Base-by-base conservation (phyloP, 208 protist species). In the Trypanosoma mega region DNA sequence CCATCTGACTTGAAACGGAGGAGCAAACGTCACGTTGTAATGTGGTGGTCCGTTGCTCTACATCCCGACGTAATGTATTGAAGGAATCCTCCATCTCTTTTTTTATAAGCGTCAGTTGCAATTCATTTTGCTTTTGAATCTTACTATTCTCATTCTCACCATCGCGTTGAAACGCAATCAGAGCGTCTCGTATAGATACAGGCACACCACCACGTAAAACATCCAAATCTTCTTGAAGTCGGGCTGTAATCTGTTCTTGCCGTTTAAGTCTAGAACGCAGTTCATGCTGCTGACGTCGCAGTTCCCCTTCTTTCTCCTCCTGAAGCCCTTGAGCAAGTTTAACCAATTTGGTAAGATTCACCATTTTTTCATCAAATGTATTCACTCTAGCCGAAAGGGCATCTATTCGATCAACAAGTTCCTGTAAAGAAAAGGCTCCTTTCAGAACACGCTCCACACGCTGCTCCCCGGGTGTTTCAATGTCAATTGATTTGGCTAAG, bases 311-410 rank as follows among this genome's bases (percentile, higher is more conserved):
- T 48, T 82, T 78, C 50, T 94, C 83, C 37, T 82, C 83, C 27
- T 85, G 79, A 16, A 92, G 69, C 29, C 56, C 67, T 45, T 92
- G 84, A 21, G 84, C 80, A 30, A 94, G 72, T 60, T 94, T 87
- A 41, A 94, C 68, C 39, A 94, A 69, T 2, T 76, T 82, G 2
- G 82, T 92, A 53, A 94, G 70, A 67, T 92, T 94, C 31, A 86
- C 37, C 48, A 94, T 64, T 67, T 91, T 90, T 45, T 87, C 81
- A 46, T 94, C 87, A 43, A 84, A 82, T 20, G 78, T 61, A 36
- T 73, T 57, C 33, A 82, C 72, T 29, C 70, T 69, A 18, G 56
- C 51, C 14, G 67, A 76, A 24, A 92, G 70, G 33, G 46, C 59
- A 43, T 92, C 85, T 51, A 87, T 31, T 9, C 73, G 74, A 46